A percentile compares a stretch with the other conserved stretches of the same genome.
phyloP scores from a whole-genome alignment of 2,329 filamentous ascomycete species.

The Bertia moriformis region DNA sequence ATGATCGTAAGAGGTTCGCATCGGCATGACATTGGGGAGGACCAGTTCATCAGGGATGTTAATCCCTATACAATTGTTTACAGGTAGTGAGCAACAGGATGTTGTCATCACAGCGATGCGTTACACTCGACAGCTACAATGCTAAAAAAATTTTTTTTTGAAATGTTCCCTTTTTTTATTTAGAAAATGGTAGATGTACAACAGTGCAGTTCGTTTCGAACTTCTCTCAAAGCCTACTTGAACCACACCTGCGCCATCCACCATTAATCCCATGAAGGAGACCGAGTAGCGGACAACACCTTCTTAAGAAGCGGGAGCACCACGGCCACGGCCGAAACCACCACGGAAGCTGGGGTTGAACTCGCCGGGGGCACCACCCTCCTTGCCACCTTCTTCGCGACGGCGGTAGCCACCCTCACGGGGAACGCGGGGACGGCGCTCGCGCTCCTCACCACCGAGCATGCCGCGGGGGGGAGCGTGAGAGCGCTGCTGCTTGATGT shows the following conservation, averaged over 20 bases:
- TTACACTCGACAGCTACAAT: too few relatives aligned
- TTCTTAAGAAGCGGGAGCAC: slow-evolving; percentile 47
- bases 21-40: too few relatives aligned
- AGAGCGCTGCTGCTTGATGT: slow-evolving; percentile 99
- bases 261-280: background rate
- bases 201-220: background rate
- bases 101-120: too few relatives aligned
- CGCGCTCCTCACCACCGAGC: slow-evolving; percentile 77
- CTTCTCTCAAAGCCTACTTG: background rate
- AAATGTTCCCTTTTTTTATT: background rate
- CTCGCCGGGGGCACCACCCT: slow-evolving; percentile 80
- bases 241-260: background rate
- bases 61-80: too few relatives aligned
- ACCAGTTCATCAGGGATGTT: too few relatives aligned
- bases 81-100: too few relatives aligned
- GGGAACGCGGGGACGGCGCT: slow-evolving; percentile 70
- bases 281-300: background rate
- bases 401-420: slow-evolving; percentile 85
- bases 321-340: slow-evolving; percentile 79
- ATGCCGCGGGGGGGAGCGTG: slow-evolving; percentile 97
- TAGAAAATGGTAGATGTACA: background rate
- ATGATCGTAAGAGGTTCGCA: background rate
- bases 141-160: too few relatives aligned
- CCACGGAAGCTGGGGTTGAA: slow-evolving; percentile 88
- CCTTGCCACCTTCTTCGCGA: slow-evolving; percentile 68